These are phyloP conservation scores for Lactarius sp. DNA, from an alignment of 768 basidiomycete species.

Conservation along the genomic window DNA sequence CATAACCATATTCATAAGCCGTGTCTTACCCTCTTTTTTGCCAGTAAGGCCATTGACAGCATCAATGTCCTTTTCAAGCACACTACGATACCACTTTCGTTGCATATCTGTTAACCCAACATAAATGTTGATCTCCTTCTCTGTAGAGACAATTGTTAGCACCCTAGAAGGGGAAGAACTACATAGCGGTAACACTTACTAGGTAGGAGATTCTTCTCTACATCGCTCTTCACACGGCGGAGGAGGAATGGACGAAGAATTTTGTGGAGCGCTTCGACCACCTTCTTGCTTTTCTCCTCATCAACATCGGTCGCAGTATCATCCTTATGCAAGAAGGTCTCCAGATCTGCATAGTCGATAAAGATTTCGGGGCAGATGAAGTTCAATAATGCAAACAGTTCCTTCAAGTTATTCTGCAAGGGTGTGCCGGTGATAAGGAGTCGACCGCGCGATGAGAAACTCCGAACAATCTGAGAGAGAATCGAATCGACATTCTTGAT, in stretches of 20 bases:
- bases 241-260: constrained; percentile 93
- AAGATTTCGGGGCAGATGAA: constrained; percentile 98
- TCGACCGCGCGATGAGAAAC: constrained; percentile 83
- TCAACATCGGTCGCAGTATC: constrained; percentile 60
- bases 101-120: constrained; percentile 98
- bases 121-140: constrained; percentile 99
- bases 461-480: constrained; percentile 88
- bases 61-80: constrained; percentile 97
- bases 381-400: constrained; percentile 86
- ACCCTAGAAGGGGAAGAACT: background rate
- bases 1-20: constrained; percentile 99
- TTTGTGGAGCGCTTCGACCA: constrained; percentile 96
- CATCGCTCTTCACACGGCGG: constrained; percentile 91
- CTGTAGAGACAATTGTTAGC: constrained; percentile 35
- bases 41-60: constrained; percentile 94
- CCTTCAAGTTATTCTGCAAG: constrained; percentile 94
- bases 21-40: constrained; percentile 97
- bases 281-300: constrained; percentile 83
- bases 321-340: constrained; percentile 91
- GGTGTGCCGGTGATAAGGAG: constrained; percentile 96
- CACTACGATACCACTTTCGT: constrained; percentile 93
- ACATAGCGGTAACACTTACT: constrained; percentile 43
- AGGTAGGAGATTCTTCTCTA: constrained; percentile 92
- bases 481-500: constrained; percentile 99
- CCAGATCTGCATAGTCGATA: constrained; percentile 84